Conservation (phyloP, 1,139 yeast species). For the Wickerhamomyces sp. region DNA sequence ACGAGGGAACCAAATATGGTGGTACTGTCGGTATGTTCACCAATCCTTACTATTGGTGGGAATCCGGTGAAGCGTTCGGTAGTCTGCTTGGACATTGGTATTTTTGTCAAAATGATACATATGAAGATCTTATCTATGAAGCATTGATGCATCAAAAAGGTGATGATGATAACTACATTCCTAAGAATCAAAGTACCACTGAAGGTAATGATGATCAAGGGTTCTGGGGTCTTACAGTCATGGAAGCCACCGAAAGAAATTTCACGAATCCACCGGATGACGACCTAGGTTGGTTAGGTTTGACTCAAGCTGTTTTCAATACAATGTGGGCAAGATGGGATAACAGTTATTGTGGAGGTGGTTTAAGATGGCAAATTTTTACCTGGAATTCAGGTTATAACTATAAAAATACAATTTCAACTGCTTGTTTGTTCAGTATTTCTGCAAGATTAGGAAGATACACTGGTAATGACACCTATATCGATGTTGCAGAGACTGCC, state of each 20-base stretch:
- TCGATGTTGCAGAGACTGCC: slow-evolving; percentile 50
- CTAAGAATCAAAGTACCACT: slow-evolving; percentile 53
- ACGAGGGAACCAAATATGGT: slow-evolving; percentile 44
- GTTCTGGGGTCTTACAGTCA: slow-evolving; percentile 59
- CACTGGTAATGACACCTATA: slow-evolving; percentile 48
- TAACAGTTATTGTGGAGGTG: slow-evolving; percentile 47
- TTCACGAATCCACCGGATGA: slow-evolving; percentile 43
- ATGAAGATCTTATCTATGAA: slow-evolving; percentile 34
- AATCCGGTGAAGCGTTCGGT: slow-evolving; percentile 66
- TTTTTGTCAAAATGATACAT: slow-evolving; percentile 43
- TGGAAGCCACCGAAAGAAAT: slow-evolving; percentile 59
- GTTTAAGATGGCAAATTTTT: slow-evolving; percentile 68
- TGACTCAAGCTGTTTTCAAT: slow-evolving; percentile 57
- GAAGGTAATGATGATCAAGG: slow-evolving; percentile 75
- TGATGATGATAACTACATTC: slow-evolving; percentile 45
- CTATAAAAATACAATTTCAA: slow-evolving; percentile 61
- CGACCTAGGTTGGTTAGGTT: slow-evolving; percentile 44
- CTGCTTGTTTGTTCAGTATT: slow-evolving; percentile 57
- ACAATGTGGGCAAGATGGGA: slow-evolving; percentile 57
- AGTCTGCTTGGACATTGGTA: slow-evolving; percentile 50
- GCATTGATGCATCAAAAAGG: slow-evolving; percentile 58
- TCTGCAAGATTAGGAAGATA: slow-evolving; percentile 61
- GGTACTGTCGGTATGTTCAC: slow-evolving; percentile 48
- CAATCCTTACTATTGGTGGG: slow-evolving; percentile 68
- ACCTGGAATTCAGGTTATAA: slow-evolving; percentile 66